Conservation (phyloP, 306 rosid species). For the Gastrolobium villosum region DNA sequence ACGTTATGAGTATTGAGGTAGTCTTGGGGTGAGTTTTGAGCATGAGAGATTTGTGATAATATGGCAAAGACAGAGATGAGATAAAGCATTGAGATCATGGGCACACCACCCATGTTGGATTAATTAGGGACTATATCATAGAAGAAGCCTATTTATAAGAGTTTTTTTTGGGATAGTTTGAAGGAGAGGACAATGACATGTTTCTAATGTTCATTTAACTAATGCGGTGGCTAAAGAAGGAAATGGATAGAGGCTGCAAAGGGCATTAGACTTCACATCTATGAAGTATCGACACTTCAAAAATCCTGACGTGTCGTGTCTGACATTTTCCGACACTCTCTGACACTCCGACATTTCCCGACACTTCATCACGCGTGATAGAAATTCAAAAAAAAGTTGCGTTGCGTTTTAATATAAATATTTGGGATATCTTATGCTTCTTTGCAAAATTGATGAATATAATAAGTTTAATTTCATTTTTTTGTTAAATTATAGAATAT, state of each 20-base stretch:
- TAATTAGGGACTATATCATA: not conserved
- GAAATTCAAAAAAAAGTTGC: too few relatives aligned
- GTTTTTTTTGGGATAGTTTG: not conserved
- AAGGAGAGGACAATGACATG: not conserved
- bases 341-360: too few relatives aligned
- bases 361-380: too few relatives aligned
- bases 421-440: too few relatives aligned
- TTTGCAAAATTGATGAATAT: too few relatives aligned
- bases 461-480: too few relatives aligned
- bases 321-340: too few relatives aligned
- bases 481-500: too few relatives aligned
- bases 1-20: constrained; percentile 54
- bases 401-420: too few relatives aligned
- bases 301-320: too few relatives aligned
- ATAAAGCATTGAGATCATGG: constrained; percentile 12
- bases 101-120: constrained; percentile 25
- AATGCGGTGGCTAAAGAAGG: constrained; percentile 27
- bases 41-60: constrained; percentile 21
- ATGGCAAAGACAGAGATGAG: constrained; percentile 19
- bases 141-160: constrained; percentile 24
- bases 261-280: too few relatives aligned
- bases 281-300: too few relatives aligned
- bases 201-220: not conserved
- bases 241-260: not conserved
- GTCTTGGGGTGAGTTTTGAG: constrained; percentile 56